Base-by-base conservation (phyloP, 1,284 basidiomycete genomes). In the Termitomyces sp. region DNA sequence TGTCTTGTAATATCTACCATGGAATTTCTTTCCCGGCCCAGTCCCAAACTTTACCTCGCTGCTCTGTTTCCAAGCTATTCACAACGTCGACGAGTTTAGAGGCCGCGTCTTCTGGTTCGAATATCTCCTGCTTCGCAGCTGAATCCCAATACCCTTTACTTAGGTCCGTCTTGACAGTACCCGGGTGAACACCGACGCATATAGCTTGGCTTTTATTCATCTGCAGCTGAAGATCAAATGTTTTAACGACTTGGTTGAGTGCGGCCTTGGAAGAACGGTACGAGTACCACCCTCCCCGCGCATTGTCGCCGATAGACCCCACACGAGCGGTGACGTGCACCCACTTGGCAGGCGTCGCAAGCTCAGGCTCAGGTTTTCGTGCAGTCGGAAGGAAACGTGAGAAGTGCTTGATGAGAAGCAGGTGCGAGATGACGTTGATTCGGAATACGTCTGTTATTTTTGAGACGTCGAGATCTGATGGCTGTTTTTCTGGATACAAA, bases 241-340 rank as follows among this genome's bases (percentile, higher is more conserved):
- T 87, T 56, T 82, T 81, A 64, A 89, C 73, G 47, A 86, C 75
- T 67, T 90, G 86, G 65, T 90, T 89, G 55, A 90, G 74, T 42
- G 88, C 87, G 0, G 87, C 82, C 67, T 90, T 90, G 53, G 85
- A 87, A 53, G 85, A 75, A 42, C 87, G 78, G 66, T 90, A 90
- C 26, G 82, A 84, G 67, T 86, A 89, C 87, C 87, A 90, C 30
- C 82, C 84, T 6, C 84, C 84, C 47, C 73, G 74, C 33, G 68
- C 67, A 65, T 87, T 88, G 64, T 88, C 84, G 15, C 73, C 73
- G 56, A 86, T 79, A 43, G 80, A 83, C 31, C 84, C 84, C 9
- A 86, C 80, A 40, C 81, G 79, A 4, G 84, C 84, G 9, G 79
- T 78, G 58, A 86, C 67, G 64, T 85, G 82, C 13, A 81, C 78